Percentiles rank a stretch among this genome's conserved stretches.
Conservation (phyloP, 1,284 basidiomycete genomes). For the Sporisorium iseilematis-ciliati region DNA sequence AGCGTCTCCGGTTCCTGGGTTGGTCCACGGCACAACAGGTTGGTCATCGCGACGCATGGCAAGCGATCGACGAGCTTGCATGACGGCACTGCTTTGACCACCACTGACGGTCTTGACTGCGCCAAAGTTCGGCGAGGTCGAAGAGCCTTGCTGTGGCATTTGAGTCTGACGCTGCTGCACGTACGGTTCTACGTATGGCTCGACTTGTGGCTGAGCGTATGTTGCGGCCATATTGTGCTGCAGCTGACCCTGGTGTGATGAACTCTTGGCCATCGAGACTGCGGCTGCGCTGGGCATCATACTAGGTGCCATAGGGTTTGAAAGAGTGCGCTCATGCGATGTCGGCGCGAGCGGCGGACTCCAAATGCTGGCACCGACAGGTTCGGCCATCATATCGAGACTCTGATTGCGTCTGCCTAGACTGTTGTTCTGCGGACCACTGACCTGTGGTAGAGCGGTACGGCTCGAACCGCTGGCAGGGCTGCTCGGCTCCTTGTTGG, state of each 20-base stretch:
- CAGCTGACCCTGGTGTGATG: slow-evolving; percentile 26
- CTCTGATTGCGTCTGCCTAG: slow-evolving; percentile 12
- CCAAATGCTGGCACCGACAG: background rate
- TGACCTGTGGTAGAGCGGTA: background rate
- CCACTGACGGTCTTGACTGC: slow-evolving; percentile 26
- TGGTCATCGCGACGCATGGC: slow-evolving; percentile 35
- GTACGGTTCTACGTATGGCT: slow-evolving; percentile 7
- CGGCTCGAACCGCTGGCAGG: slow-evolving; percentile 11
- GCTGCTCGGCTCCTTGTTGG: slow-evolving; percentile 2
- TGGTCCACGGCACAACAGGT: slow-evolving; percentile 39
- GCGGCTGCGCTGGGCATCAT: background rate
- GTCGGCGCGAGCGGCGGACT: background rate
- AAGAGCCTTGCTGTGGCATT: slow-evolving; percentile 10
- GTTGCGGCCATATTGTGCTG: slow-evolving; percentile 5
- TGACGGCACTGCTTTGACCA: slow-evolving; percentile 29
- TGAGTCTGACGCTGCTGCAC: slow-evolving; percentile 8
- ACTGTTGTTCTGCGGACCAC: background rate
- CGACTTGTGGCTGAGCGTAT: slow-evolving; percentile 1
- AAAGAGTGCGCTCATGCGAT: slow-evolving; percentile 29
- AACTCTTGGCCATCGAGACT: slow-evolving; percentile 28
- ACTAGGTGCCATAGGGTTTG: slow-evolving; percentile 13
- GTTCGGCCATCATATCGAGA: slow-evolving; percentile 3
- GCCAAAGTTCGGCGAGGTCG: slow-evolving; percentile 7
- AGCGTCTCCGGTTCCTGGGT: slow-evolving; percentile 27
- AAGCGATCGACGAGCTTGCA: slow-evolving; percentile 41